Evolutionary conservation across 1,139 yeast genomes (phyloP), one percentile per base, ranked within the genome.

Genomic region (Taphrina wiesneri): DNA sequence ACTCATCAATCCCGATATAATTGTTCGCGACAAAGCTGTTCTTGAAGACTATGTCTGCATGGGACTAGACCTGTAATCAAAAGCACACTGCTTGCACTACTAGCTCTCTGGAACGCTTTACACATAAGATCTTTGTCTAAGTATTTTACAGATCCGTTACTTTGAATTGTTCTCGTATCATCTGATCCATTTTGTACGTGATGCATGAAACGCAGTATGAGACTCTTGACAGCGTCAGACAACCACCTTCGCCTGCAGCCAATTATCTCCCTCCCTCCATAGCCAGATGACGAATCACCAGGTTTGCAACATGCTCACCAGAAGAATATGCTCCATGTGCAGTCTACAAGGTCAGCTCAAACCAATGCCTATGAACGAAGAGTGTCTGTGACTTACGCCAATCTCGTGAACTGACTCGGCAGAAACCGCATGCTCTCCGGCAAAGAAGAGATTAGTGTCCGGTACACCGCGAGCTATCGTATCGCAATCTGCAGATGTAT

Each of bases 351-450:
- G 30, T 52, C 17, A 52, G 56, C 15, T 17, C 3, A n/a, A 19
- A 19, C 43, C 5, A 15, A 21, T 45, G 51, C 15, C 4, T 2
- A 19, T 15, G 28, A 3, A 45, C 13, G 17, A 2, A 4, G 21
- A 39, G 21, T 1, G n/a, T n/a, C n/a, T n/a, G 2, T 13, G 15
- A 17, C 56, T 32, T 39, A 54, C 59, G 25, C 59, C 59, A 54
- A 54, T 36, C 23, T 54, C 59, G 36, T 23, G 15, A 32, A 47
- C 59, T 1, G 43, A 21, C n/a, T 54, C 36, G 3, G 21, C 6
- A 11, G 59, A 19, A 19, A 25, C 59, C 11, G 59, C 59, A 54
- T 54, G 59, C 19, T 54, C 59, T 2, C 59, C 59, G 2, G 59
- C 59, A 39, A 54, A 54, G 47, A 54, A 54, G 9, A 54, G 36